Conservation (phyloP, 2,329 filamentous ascomycete species). For the Monosporascus sp. region DNA sequence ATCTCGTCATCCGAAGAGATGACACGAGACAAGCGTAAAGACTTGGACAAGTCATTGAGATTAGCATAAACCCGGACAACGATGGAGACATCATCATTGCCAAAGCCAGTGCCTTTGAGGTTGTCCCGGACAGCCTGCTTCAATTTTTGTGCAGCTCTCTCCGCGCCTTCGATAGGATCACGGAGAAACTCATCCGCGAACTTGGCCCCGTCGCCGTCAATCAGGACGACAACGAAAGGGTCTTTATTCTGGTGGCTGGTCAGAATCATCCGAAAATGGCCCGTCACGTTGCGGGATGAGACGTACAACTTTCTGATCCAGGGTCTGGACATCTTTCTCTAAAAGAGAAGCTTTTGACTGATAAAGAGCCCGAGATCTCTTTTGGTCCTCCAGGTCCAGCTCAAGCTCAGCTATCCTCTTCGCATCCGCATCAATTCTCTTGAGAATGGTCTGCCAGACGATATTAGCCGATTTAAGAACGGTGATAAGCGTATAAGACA, state of each 20-base stretch:
- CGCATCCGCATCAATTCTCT: constrained; percentile 17
- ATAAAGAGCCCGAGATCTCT: constrained; percentile 19
- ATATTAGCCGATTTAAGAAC: constrained; percentile 8
- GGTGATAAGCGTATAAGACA: background rate
- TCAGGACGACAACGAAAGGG: constrained; percentile 27
- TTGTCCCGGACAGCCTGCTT: constrained; percentile 26
- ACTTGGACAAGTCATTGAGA: constrained; percentile 27
- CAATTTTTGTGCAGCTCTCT: constrained; percentile 24
- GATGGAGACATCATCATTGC: constrained; percentile 25
- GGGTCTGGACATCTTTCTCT: constrained; percentile 13
- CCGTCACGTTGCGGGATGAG: background rate
- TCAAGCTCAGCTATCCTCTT: constrained; percentile 21
- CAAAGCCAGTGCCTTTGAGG: constrained; percentile 15
- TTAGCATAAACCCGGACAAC: constrained; percentile 29
- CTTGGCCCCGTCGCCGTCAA: constrained; percentile 30
- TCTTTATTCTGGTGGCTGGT: constrained; percentile 20
- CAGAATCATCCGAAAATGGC: constrained; percentile 3
- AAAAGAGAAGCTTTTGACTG: constrained; percentile 16
- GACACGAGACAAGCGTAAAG: constrained; percentile 25
- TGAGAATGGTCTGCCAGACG: constrained; percentile 18
- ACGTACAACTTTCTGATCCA: constrained; percentile 21
- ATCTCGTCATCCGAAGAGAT: constrained; percentile 26
- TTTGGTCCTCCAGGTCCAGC: constrained; percentile 24
- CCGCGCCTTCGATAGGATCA: constrained; percentile 21
- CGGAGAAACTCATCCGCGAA: constrained; percentile 27